Evolutionary conservation across 2,329 filamentous ascomycete species (phyloP).

Genomic region (Bipolaris zeicola): DNA sequence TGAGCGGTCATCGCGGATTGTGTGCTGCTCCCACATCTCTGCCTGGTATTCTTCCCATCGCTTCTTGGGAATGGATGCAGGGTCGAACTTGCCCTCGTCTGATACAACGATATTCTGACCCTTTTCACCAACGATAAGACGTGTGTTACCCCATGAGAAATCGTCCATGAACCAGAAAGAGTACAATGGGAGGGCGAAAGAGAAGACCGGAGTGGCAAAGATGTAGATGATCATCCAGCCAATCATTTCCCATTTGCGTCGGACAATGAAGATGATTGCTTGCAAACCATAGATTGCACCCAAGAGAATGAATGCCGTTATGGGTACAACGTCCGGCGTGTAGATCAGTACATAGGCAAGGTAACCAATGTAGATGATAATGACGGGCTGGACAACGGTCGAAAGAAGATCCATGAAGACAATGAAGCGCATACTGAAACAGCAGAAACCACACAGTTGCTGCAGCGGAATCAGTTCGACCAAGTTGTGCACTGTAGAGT

Average conservation of each 20-base stretch:
- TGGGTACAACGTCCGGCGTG: conserved; percentile 69
- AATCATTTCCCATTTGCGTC: conserved; percentile 99
- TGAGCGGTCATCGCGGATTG: conserved; percentile 78
- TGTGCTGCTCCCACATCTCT: conserved; percentile 96
- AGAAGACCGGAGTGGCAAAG: conserved; percentile 87
- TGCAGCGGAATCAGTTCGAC: conserved; percentile 92
- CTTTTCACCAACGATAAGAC: conserved; percentile 92
- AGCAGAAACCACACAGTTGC: conserved; percentile 98
- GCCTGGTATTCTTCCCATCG: conserved; percentile 99
- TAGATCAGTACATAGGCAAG: conserved; percentile 75
- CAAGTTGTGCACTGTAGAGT: conserved; percentile 97
- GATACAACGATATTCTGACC: conserved; percentile 91
- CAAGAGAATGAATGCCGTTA: conserved; percentile 87
- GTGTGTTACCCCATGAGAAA: conserved; percentile 99
- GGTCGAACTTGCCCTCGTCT: conserved; percentile 98
- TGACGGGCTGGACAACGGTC: conserved; percentile 90
- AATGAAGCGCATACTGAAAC: conserved; percentile 98
- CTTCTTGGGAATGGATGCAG: conserved; percentile 89
- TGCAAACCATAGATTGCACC: conserved; percentile 97
- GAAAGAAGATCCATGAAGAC: conserved; percentile 93
- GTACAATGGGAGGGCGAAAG: conserved; percentile 87
- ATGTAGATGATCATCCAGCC: conserved; percentile 99
- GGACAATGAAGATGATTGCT: conserved; percentile 93
- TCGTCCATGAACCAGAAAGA: conserved; percentile 99
- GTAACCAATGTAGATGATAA: conserved; percentile 86